Conservation (phyloP, 2,329 filamentous ascomycete genomes). For the Sphaceloma murrayae region DNA sequence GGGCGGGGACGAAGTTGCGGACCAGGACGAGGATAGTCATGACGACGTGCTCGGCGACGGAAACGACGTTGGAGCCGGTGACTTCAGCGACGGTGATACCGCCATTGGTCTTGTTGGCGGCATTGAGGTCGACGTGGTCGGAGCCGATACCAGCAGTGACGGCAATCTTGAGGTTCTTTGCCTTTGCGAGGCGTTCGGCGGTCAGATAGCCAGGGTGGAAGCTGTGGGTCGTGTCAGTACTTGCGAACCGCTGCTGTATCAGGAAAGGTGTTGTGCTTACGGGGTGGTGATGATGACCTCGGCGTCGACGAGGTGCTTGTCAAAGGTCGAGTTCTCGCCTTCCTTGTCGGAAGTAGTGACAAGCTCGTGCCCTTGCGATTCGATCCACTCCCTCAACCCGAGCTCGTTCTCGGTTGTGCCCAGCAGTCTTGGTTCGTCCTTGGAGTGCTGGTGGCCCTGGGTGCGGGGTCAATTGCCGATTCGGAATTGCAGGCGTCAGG, state of each 20-base stretch:
- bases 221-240: conserved; percentile 37
- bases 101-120: conserved; percentile 96
- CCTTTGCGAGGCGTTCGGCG: conserved; percentile 89
- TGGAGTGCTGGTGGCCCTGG: conserved; percentile 70
- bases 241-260: background rate
- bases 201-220: conserved; percentile 99
- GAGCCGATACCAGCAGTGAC: conserved; percentile 96
- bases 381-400: conserved; percentile 92
- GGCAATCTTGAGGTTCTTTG: conserved; percentile 97
- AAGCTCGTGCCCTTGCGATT: conserved; percentile 91
- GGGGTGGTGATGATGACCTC: conserved; percentile 99
- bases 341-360: conserved; percentile 98
- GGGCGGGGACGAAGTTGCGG: conserved; percentile 96
- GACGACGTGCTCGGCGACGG: conserved; percentile 95
- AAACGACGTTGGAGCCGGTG: conserved; percentile 96
- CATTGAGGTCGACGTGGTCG: conserved; percentile 94
- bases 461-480: conserved; percentile 15
- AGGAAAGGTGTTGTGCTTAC: conserved; percentile 42
- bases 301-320: conserved; percentile 90
- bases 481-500: background rate
- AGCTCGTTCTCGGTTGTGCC: conserved; percentile 98
- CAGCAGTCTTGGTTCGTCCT: conserved; percentile 77
- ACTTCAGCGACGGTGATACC: conserved; percentile 96
- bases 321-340: conserved; percentile 82
- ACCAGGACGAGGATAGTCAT: conserved; percentile 97